A percentile compares a stretch with the other conserved stretches of the same genome.
These are phyloP conservation scores for Aspergillus heteromorphus DNA, from an alignment of 495 filamentous ascomycete genomes.

Conservation along the genomic window DNA sequence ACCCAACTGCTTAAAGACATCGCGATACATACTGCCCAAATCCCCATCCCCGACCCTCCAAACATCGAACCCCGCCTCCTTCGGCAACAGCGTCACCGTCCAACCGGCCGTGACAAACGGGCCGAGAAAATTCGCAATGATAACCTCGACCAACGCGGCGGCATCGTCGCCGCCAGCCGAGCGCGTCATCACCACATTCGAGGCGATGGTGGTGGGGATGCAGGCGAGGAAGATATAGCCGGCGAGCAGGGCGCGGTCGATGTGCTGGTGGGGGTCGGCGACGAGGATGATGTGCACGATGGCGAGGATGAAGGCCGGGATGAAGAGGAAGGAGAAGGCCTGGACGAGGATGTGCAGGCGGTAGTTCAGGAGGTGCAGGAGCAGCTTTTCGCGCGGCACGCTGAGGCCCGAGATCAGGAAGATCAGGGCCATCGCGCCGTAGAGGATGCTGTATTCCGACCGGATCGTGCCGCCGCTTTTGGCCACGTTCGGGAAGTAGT, in stretches of 20 bases:
- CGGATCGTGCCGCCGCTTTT: conserved; percentile 48
- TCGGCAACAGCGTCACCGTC: conserved; percentile 46
- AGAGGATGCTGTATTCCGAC: conserved; percentile 50
- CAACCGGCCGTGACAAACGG: conserved; percentile 48
- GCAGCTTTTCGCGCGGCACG: conserved; percentile 46
- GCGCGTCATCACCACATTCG: conserved; percentile 54
- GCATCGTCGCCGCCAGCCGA: conserved; percentile 51
- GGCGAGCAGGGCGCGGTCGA: conserved; percentile 47
- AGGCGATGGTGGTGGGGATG: conserved; percentile 54
- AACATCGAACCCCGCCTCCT: conserved; percentile 34
- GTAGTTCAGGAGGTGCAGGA: conserved; percentile 47
- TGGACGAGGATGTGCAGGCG: conserved; percentile 49
- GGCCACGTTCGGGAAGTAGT: conserved; percentile 49
- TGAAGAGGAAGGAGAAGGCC: conserved; percentile 45
- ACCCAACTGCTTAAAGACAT: conserved; percentile 48
- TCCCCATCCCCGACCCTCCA: conserved; percentile 41
- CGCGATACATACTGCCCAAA: conserved; percentile 45
- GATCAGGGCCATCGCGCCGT: conserved; percentile 49
- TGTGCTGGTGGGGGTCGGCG: conserved; percentile 33
- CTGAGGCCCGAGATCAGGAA: conserved; percentile 52
- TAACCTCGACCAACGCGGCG: conserved; percentile 49
- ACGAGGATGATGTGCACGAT: conserved; percentile 45
- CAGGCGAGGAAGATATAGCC: conserved; percentile 51
- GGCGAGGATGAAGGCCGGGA: conserved; percentile 41
- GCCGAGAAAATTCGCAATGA: conserved; percentile 50